Percentiles rank a stretch among this genome's conserved stretches.
These are phyloP conservation scores for Paraurostyla sp. DNA, from an alignment of 73 alveolate genomes.

Conservation along the genomic window DNA sequence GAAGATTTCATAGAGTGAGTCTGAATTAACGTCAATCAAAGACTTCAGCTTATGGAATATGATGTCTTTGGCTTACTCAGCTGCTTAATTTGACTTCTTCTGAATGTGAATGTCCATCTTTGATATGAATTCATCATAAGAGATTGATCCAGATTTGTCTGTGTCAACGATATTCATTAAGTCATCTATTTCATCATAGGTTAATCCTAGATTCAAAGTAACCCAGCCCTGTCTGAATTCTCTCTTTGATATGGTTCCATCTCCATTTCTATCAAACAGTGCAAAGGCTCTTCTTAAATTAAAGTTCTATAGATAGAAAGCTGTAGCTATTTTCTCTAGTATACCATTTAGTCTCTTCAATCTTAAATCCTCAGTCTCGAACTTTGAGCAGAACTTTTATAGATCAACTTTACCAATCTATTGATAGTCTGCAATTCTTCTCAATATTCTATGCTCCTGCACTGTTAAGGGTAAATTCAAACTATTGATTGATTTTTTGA, in stretches of 20 bases:
- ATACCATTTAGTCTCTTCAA: constrained; percentile 50
- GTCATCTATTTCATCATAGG: constrained; percentile 66
- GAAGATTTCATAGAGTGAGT: constrained; percentile 49
- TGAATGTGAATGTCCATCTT: constrained; percentile 43
- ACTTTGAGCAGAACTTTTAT: constrained; percentile 36
- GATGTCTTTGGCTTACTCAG: constrained; percentile 23
- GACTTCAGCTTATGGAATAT: constrained; percentile 64
- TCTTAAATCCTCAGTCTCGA: constrained; percentile 66
- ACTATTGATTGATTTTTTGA: constrained; percentile 49
- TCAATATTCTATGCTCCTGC: constrained; percentile 57
- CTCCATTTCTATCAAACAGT: constrained; percentile 68
- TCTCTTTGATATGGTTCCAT: constrained; percentile 33
- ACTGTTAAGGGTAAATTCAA: constrained; percentile 64
- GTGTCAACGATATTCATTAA: constrained; percentile 51
- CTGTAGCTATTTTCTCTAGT: constrained; percentile 51
- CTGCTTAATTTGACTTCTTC: constrained; percentile 25
- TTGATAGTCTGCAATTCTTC: constrained; percentile 65
- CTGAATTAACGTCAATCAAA: constrained; percentile 30
- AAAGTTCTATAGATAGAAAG: constrained; percentile 61
- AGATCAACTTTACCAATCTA: constrained; percentile 58
- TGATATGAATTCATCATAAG: constrained; percentile 53
- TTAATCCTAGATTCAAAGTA: constrained; percentile 43
- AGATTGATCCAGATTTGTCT: constrained; percentile 35
- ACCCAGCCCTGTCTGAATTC: constrained; percentile 68
- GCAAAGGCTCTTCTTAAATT: constrained; percentile 64